Evolutionary conservation across 345 rosid species (phyloP), one percentile per base, ranked within the genome.

Genomic region (Iberis pinnata): DNA sequence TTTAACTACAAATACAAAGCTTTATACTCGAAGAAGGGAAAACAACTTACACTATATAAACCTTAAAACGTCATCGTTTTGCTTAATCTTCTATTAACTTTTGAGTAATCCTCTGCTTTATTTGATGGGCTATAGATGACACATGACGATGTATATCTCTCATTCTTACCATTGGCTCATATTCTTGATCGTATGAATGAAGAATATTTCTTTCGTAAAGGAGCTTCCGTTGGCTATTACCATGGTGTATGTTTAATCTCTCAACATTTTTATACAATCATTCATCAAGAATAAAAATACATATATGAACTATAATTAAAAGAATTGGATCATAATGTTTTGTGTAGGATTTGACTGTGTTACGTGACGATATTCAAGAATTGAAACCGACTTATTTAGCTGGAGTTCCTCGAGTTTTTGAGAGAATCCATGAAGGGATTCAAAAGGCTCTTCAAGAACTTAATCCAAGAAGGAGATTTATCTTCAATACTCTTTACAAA

Each of bases 91-190:
- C 10, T 43, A 14, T 58, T 49, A 32, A 12, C 7, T 40, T 50
- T 51, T 53, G 25, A 27, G 8, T 27, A 27, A 27, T 27, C 32
- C 32, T 27, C 32, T 27, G 32, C 32, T 27, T 27, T 27, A 12
- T 22, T 49, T 26, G 14, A 56, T 17, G 45, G 31, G 58, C n/a
- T n/a, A 26, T 62, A 92, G 96, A 87, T 92, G 96, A 84, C 96
- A 15, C 73, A 55, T 33, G 83, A 87, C 20, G 96, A 92, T 56
- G 93, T 84, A 35, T 92, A 87, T 65, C 76, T 92, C 49, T 92
- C 96, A 14, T 92, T 92, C 73, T 68, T 90, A 50, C 98, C 98
- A 3, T 84, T 92, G 52, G 96, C 98, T 63, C 98, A 92, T 68
- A 67, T 81, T 43, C 86, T 92, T 43, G 98, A 92, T 59, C 95